Percentiles rank a stretch among this genome's conserved stretches.
phyloP scores from a whole-genome alignment of 345 rosid genomes.

The Corchorus capsularis region DNA sequence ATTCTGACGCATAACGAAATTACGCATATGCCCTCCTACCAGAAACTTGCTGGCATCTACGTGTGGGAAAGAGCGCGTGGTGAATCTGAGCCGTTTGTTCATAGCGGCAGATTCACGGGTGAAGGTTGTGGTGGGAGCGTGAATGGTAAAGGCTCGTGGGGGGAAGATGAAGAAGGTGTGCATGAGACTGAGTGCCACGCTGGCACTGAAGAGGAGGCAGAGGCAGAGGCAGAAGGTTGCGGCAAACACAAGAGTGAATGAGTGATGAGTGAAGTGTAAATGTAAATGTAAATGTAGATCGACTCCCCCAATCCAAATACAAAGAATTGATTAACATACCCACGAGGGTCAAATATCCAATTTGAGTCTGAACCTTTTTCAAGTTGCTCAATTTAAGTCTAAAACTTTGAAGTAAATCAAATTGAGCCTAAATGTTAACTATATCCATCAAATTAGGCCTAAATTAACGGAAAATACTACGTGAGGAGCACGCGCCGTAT shows the following conservation, averaged over 20 bases:
- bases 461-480: no score
- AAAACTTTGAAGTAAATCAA: no score
- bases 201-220: background rate
- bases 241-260: background rate
- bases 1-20: slow-evolving; percentile 25
- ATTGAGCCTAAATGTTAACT: no score
- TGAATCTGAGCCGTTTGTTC: background rate
- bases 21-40: slow-evolving; percentile 34
- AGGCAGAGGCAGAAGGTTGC: background rate
- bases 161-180: background rate
- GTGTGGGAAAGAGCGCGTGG: slow-evolving; percentile 4
- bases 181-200: slow-evolving; percentile 4
- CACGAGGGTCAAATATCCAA: no score
- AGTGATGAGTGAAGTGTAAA: background rate
- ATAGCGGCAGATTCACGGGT: slow-evolving; percentile 21
- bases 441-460: no score
- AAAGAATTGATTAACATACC: background rate
- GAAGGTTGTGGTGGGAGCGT: slow-evolving; percentile 18
- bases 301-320: background rate
- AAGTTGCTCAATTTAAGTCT: no score
- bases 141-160: slow-evolving; percentile 32
- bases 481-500: no score
- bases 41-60: background rate
- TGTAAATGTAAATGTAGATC: background rate
- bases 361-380: no score